Conservation (phyloP, 1,284 basidiomycete species). For the Omphalotus olearius region DNA sequence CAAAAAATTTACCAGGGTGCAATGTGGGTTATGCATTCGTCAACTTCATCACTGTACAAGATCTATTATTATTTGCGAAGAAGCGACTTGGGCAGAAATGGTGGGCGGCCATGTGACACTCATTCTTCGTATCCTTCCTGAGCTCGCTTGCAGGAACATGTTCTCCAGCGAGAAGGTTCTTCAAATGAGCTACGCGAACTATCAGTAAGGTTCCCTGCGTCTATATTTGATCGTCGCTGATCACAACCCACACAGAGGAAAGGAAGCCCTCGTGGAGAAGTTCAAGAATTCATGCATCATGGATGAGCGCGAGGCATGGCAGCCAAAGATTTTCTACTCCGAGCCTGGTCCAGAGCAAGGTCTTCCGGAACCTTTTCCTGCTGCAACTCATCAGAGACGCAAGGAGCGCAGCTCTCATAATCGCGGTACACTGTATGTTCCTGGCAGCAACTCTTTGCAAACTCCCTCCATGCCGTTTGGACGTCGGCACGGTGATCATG, state of each 20-base stretch:
- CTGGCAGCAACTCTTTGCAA: conserved; percentile 24
- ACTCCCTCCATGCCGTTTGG: background rate
- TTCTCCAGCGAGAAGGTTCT: conserved; percentile 84
- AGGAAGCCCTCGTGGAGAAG: conserved; percentile 81
- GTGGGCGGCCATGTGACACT: conserved; percentile 29
- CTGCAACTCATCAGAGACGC: conserved; percentile 69
- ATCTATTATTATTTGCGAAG: conserved; percentile 72
- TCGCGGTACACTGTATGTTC: conserved; percentile 63
- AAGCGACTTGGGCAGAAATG: conserved; percentile 73
- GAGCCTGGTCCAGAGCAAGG: conserved; percentile 65
- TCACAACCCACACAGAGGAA: conserved; percentile 49
- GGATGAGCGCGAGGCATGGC: conserved; percentile 78
- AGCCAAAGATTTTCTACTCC: conserved; percentile 82
- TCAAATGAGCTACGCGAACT: conserved; percentile 84
- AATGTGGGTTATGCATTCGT: conserved; percentile 88
- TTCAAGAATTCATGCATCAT: conserved; percentile 84
- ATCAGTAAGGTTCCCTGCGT: conserved; percentile 53
- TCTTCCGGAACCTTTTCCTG: conserved; percentile 75
- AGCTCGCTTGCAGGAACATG: conserved; percentile 60
- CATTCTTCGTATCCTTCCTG: conserved; percentile 3
- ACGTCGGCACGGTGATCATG: background rate
- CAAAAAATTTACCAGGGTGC: conserved; percentile 46
- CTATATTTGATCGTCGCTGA: background rate
- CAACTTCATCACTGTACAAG: conserved; percentile 77
- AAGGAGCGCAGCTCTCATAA: conserved; percentile 76